Percentiles rank a stretch among this genome's conserved stretches.
phyloP scores from a whole-genome alignment of 768 basidiomycete species.

The Mycena sanguinolenta region DNA sequence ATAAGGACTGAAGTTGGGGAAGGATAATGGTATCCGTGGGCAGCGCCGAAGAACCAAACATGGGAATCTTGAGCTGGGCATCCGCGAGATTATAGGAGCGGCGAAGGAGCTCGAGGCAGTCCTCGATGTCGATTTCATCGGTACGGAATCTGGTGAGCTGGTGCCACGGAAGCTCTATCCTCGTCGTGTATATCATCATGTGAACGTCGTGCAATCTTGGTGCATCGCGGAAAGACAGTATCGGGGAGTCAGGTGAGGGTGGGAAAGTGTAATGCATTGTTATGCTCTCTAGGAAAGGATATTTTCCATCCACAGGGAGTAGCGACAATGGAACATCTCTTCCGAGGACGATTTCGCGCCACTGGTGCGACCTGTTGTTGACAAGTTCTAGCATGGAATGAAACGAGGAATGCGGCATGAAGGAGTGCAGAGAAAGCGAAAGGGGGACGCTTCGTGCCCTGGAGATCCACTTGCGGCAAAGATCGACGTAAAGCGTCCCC shows the following conservation, averaged over 20 bases:
- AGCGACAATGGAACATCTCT: background rate
- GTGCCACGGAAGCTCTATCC: background rate
- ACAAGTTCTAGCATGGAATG: background rate
- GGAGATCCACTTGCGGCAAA: constrained; percentile 3
- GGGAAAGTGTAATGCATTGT: too few species aligned
- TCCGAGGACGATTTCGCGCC: background rate
- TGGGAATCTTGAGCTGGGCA: background rate
- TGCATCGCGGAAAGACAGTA: background rate
- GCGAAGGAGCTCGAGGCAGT: background rate
- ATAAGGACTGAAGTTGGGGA: background rate
- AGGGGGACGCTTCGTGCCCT: background rate
- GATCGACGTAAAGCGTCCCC: background rate
- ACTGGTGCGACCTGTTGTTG: background rate
- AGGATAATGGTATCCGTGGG: background rate
- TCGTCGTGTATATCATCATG: background rate
- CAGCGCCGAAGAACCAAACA: background rate
- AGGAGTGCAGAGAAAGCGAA: background rate
- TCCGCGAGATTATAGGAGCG: background rate
- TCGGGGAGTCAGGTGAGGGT: background rate
- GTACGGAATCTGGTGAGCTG: background rate
- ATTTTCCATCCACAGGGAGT: background rate
- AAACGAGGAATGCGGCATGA: too few species aligned
- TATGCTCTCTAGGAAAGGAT: constrained; percentile 10
- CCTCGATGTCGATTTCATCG: background rate
- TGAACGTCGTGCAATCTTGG: background rate